phyloP scores from a whole-genome alignment of 2,329 filamentous ascomycete genomes.

The Xylaria sp. region DNA sequence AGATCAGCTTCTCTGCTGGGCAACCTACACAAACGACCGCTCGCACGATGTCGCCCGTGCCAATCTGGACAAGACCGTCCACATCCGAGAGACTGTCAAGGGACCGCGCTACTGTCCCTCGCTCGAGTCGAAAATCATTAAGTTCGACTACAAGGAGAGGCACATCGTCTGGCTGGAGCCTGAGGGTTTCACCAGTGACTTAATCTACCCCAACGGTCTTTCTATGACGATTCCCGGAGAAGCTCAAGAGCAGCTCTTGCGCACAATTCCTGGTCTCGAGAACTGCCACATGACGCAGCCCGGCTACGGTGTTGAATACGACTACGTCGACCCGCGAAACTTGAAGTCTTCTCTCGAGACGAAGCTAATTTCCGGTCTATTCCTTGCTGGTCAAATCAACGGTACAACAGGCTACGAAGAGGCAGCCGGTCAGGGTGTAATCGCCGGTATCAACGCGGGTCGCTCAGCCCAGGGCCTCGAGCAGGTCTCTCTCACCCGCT shows the following conservation, averaged over 20 bases:
- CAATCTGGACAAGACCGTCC: constrained; percentile 93
- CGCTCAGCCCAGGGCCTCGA: constrained; percentile 63
- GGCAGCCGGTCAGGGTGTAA: constrained; percentile 84
- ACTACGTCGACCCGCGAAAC: constrained; percentile 91
- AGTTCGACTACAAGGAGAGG: constrained; percentile 71
- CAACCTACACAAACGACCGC: constrained; percentile 77
- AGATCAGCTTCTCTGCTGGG: constrained; percentile 78
- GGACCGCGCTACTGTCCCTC: constrained; percentile 95
- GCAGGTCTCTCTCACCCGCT: constrained; percentile 65
- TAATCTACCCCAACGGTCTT: constrained; percentile 94
- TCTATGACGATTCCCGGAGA: constrained; percentile 94
- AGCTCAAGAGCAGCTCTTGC: constrained; percentile 78
- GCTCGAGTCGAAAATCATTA: constrained; percentile 86
- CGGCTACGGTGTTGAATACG: constrained; percentile 96
- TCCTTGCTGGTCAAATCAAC: constrained; percentile 94
- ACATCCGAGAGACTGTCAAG: constrained; percentile 91
- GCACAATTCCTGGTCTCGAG: constrained; percentile 81
- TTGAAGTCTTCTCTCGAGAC: constrained; percentile 88
- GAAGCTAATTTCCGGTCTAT: constrained; percentile 82
- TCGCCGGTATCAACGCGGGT: constrained; percentile 92
- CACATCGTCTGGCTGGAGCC: constrained; percentile 97
- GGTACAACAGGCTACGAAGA: constrained; percentile 98
- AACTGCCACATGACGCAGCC: constrained; percentile 88
- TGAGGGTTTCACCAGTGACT: constrained; percentile 82
- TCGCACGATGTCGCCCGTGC: constrained; percentile 78